Conservation (phyloP, 2,329 filamentous ascomycete species). For the Alternaria viburni region DNA sequence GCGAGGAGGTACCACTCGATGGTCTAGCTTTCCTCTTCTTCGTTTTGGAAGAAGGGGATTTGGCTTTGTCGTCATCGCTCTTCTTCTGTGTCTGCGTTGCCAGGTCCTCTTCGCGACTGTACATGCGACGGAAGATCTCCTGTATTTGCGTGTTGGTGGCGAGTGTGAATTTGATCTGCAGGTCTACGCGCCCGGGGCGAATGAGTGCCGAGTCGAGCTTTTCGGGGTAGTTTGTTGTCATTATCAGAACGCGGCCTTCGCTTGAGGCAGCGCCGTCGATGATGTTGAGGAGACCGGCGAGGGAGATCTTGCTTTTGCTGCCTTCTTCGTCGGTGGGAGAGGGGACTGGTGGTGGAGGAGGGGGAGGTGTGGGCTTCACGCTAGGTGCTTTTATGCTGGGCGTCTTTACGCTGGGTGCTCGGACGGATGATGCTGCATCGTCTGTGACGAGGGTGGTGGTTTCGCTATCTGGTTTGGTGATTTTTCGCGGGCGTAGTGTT, state of each 20-base stretch:
- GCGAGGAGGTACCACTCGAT: not conserved
- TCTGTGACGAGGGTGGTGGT: slow-evolving; percentile 3
- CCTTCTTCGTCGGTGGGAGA: not conserved
- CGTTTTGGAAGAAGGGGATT: not conserved
- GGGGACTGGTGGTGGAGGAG: not conserved
- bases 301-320: slow-evolving; percentile 63
- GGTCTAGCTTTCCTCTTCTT: not conserved
- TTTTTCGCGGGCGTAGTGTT: not conserved
- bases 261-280: slow-evolving; percentile 83
- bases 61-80: not conserved
- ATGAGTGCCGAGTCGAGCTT: slow-evolving; percentile 60
- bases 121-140: slow-evolving; percentile 30
- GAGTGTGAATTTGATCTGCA: slow-evolving; percentile 28
- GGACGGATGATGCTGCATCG: not conserved
- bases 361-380: not conserved
- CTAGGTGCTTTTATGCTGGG: not conserved
- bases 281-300: slow-evolving; percentile 81
- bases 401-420: not conserved
- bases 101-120: slow-evolving; percentile 4
- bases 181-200: slow-evolving; percentile 67
- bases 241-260: slow-evolving; percentile 58
- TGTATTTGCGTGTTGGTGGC: slow-evolving; percentile 13
- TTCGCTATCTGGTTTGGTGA: not conserved
- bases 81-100: not conserved
- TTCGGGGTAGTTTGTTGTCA: slow-evolving; percentile 37